phyloP scores from a whole-genome alignment of 768 basidiomycete species.

The Mycena vitilis region DNA sequence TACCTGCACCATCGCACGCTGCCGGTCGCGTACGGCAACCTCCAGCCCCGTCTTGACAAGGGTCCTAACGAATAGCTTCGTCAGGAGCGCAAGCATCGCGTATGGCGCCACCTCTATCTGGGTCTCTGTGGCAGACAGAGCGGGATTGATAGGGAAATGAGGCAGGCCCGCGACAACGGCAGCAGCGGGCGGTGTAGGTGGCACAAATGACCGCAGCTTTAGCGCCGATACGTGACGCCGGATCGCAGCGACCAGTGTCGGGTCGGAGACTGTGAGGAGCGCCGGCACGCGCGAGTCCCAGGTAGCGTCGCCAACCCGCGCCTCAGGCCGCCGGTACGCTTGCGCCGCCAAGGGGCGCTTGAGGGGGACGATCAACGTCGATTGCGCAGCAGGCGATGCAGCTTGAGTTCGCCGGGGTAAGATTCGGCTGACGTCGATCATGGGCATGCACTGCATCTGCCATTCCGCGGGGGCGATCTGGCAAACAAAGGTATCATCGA shows the following conservation, averaged over 20 bases:
- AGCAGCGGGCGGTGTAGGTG: conserved; percentile 20
- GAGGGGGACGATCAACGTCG: conserved; percentile 11
- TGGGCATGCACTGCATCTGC: conserved; percentile 45
- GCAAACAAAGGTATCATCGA: conserved; percentile 35
- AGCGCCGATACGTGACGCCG: conserved; percentile 41
- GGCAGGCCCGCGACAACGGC: conserved; percentile 11
- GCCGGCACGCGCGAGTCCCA: conserved; percentile 29
- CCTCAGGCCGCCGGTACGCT: background rate
- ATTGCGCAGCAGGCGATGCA: background rate
- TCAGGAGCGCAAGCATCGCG: conserved; percentile 52
- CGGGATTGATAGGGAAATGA: conserved; percentile 44
- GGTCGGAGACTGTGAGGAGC: conserved; percentile 48
- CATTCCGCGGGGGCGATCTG: conserved; percentile 40
- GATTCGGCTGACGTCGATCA: conserved; percentile 40
- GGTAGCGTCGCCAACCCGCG: conserved; percentile 2
- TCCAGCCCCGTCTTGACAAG: conserved; percentile 53
- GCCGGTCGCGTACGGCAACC: conserved; percentile 48
- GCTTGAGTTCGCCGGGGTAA: conserved; percentile 13
- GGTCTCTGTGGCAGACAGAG: conserved; percentile 42
- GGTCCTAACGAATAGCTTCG: conserved; percentile 48
- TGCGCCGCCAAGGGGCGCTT: background rate
- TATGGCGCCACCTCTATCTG: conserved; percentile 52
- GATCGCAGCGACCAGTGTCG: conserved; percentile 47
- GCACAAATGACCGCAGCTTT: conserved; percentile 42
- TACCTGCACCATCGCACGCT: conserved; percentile 31